A percentile compares a stretch with the other conserved stretches of the same genome.
Evolutionary conservation across 176 grass and related monocot species (phyloP).

Genomic region (Guadua angustifolia): DNA sequence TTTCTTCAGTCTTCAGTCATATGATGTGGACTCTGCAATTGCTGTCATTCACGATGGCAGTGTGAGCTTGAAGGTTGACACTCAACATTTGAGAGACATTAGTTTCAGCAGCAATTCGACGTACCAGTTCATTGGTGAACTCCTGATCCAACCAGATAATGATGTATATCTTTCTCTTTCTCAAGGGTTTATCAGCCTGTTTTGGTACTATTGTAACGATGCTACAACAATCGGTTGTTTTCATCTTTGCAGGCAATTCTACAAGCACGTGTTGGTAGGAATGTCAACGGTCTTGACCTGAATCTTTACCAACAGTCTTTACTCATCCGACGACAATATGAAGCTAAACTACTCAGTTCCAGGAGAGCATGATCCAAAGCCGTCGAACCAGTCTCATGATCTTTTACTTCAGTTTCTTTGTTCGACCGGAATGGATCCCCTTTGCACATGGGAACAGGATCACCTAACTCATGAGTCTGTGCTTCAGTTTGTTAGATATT

Average conservation of each 20-base stretch:
- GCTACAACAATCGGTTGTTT: background rate
- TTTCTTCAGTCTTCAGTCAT: slow-evolving; percentile 65
- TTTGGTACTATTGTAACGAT: slow-evolving; percentile 7
- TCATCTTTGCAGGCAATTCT: slow-evolving; percentile 53
- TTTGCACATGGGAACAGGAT: slow-evolving; percentile 24
- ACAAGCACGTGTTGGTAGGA: slow-evolving; percentile 70
- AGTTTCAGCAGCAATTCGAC: slow-evolving; percentile 50
- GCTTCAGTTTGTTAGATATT: slow-evolving; percentile 1
- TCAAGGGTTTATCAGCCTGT: slow-evolving; percentile 14
- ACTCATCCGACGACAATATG: slow-evolving; percentile 56
- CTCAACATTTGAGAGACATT: slow-evolving; percentile 55
- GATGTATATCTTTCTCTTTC: slow-evolving; percentile 31
- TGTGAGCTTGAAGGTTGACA: slow-evolving; percentile 59
- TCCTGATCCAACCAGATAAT: slow-evolving; percentile 48
- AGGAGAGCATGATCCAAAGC: slow-evolving; percentile 44
- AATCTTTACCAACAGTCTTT: slow-evolving; percentile 77
- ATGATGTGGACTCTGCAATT: slow-evolving; percentile 57
- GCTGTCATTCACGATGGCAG: slow-evolving; percentile 55
- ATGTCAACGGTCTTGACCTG: slow-evolving; percentile 67
- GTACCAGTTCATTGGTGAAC: slow-evolving; percentile 90
- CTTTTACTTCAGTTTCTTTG: background rate
- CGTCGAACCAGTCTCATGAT: background rate
- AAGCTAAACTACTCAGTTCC: slow-evolving; percentile 51
- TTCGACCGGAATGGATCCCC: background rate
- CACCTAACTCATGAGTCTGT: background rate